phyloP scores from a whole-genome alignment of 805 yeast species.

The Candida maesae region DNA sequence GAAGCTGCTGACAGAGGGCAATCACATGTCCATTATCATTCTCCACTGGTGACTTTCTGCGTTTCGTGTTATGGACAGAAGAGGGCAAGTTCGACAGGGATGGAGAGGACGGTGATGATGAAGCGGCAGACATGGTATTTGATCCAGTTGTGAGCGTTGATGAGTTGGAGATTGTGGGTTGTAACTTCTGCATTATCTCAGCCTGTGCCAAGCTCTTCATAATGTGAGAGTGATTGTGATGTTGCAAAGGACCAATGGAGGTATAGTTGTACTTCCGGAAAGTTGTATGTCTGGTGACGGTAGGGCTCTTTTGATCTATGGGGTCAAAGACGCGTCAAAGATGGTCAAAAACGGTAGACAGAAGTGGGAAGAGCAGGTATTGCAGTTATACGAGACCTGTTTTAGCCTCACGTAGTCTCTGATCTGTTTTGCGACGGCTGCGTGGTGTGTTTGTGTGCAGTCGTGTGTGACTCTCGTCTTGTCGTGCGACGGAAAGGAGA shows the following conservation, averaged over 20 bases:
- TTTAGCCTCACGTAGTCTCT: background rate
- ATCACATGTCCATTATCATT: constrained; percentile 26
- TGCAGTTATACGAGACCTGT: too few relatives aligned
- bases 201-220: constrained; percentile 5
- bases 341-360: too few relatives aligned
- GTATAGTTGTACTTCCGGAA: background rate
- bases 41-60: constrained; percentile 8
- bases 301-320: too few relatives aligned
- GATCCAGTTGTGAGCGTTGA: constrained; percentile 17
- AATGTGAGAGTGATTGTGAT: background rate
- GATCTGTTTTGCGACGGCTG: background rate
- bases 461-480: background rate
- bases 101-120: constrained; percentile 17
- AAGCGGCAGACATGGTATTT: constrained; percentile 8
- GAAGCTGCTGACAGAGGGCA: constrained; percentile 49
- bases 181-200: constrained; percentile 16
- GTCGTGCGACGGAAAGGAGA: constrained; percentile 1
- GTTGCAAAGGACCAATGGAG: too few relatives aligned
- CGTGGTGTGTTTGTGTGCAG: background rate
- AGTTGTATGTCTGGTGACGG: too few relatives aligned
- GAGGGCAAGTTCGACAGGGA: constrained; percentile 6
- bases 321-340: too few relatives aligned
- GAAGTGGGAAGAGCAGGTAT: too few relatives aligned
- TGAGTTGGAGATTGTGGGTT: constrained; percentile 19
- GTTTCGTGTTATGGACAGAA: constrained; percentile 5